Percentiles rank a stretch among this genome's conserved stretches.
These are phyloP conservation scores for Fagus sylvatica DNA, from an alignment of 306 rosid genomes.

Conservation along the genomic window DNA sequence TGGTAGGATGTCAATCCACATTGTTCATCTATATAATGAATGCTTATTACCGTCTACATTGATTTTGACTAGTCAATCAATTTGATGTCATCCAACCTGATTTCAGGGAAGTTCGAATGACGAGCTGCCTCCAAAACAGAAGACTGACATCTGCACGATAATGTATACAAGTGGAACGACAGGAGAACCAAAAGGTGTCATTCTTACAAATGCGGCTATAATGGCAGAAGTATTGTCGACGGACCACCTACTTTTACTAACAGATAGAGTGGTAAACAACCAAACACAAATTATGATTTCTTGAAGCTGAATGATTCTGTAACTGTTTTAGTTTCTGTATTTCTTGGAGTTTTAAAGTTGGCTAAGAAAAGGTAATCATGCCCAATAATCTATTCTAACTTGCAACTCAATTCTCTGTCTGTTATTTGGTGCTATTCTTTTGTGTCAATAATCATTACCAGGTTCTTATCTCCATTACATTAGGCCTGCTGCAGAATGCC, in stretches of 20 bases:
- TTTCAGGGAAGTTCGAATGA: conserved; percentile 56
- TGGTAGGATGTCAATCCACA: conserved; percentile 48
- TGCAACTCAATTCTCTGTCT: background rate
- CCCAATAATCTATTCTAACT: background rate
- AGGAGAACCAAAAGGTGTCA: conserved; percentile 94
- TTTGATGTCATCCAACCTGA: background rate
- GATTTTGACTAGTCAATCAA: background rate
- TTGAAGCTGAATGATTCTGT: background rate
- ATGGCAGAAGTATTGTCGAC: conserved; percentile 71
- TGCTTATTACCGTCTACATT: conserved; percentile 2
- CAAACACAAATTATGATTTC: background rate
- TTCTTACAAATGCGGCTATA: conserved; percentile 68
- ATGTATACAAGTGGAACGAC: conserved; percentile 99
- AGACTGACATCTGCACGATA: conserved; percentile 63
- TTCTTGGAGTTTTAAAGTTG: background rate
- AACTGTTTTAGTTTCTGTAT: background rate
- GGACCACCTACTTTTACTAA: conserved; percentile 61
- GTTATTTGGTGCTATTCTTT: background rate
- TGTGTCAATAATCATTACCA: background rate
- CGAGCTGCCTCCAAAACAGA: conserved; percentile 65
- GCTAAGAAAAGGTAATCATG: background rate
- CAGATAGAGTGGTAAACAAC: conserved; percentile 69
- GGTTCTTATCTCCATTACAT: too few relatives aligned
- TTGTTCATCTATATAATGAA: background rate
- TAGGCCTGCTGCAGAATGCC: background rate